Base-by-base conservation (phyloP, 176 grass and related monocot species). In the Hordeum marinum region DNA sequence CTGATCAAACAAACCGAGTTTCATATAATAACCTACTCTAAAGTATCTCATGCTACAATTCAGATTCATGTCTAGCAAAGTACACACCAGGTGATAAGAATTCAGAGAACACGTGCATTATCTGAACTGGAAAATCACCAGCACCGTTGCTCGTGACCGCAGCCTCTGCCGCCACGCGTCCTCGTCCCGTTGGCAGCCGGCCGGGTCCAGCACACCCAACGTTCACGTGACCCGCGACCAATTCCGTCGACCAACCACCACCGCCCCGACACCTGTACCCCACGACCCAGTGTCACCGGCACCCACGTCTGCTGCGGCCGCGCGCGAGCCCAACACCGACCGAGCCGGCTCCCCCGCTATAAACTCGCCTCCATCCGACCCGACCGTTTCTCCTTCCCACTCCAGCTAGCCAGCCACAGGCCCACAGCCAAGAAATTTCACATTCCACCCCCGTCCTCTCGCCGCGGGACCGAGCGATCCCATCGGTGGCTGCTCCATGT, bases 171-270 rank as follows among this genome's bases (percentile, higher is more conserved):
- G 40, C 17, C 50, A 54, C 50, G 50, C 50, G 50, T 54, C 50
- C 17, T 20, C 6, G 50, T 20, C 17, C 6, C 17, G 6, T 54
- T 54, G 50, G 50, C 50, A 20, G 50, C 17, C 50, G 17, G 18
- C 50, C 17, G 50, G 50, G 50, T 7, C 50, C 50, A 20, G 6
- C 50, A 54, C 5, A 54, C 50, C 65, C 81, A 80, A 77, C 72
- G 29, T 74, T 86, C 83, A 42, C 79, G 27, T 61, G 46, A 52
- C 70, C 3, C 83, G 23, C 69, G 11, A n/a, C 80, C 21, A 46
- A 58, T 43, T 26, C 43, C 12, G 5, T 43, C 60, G 4, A 17
- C 26, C 37, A n/a, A n/a, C 14, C 27, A 35, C 31, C 20, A 37
- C 11, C 78, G 63, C 72, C 80, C 50, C 20, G 15, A 54, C 17